phyloP scores from a whole-genome alignment of 768 basidiomycete species.

The Leccinum uliginosum region DNA sequence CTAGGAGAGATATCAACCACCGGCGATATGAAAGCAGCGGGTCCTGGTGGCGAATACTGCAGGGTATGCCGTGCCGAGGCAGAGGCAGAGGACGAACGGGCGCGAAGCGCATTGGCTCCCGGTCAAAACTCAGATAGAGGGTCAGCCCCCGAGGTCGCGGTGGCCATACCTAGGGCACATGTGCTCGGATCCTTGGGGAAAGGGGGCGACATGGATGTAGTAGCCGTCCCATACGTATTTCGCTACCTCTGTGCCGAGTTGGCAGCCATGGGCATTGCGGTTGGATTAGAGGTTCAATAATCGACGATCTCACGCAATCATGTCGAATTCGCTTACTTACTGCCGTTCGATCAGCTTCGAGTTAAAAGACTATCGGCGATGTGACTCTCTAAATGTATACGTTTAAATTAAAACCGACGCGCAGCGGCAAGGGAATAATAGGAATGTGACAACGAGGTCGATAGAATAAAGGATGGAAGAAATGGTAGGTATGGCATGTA shows the following conservation, averaged over 20 bases:
- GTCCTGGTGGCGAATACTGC: conserved; percentile 91
- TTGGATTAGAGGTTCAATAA: conserved; percentile 73
- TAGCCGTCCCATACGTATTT: conserved; percentile 95
- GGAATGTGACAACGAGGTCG: conserved; percentile 8
- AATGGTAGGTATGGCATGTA: conserved; percentile 15
- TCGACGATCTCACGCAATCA: neutral
- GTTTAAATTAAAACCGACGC: conserved; percentile 11
- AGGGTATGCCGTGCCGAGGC: conserved; percentile 79
- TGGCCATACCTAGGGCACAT: conserved; percentile 65
- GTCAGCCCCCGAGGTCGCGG: conserved; percentile 49
- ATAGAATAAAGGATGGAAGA: conserved; percentile 13
- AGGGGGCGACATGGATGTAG: conserved; percentile 86
- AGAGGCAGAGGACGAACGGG: conserved; percentile 58
- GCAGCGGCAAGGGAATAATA: conserved; percentile 12
- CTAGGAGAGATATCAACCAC: conserved; percentile 58
- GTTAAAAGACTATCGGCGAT: neutral
- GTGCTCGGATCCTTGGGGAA: conserved; percentile 54
- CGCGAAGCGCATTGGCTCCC: conserved; percentile 55
- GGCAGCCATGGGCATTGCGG: conserved; percentile 96
- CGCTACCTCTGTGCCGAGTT: conserved; percentile 92
- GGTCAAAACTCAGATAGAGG: conserved; percentile 43
- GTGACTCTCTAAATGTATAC: conserved; percentile 12
- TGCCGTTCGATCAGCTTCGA: neutral
- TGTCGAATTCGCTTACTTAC: neutral
- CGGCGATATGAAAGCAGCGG: conserved; percentile 52